Evolutionary conservation across 805 yeast species (phyloP), one percentile per base, ranked within the genome.

Genomic region (Candida hispaniensis): DNA sequence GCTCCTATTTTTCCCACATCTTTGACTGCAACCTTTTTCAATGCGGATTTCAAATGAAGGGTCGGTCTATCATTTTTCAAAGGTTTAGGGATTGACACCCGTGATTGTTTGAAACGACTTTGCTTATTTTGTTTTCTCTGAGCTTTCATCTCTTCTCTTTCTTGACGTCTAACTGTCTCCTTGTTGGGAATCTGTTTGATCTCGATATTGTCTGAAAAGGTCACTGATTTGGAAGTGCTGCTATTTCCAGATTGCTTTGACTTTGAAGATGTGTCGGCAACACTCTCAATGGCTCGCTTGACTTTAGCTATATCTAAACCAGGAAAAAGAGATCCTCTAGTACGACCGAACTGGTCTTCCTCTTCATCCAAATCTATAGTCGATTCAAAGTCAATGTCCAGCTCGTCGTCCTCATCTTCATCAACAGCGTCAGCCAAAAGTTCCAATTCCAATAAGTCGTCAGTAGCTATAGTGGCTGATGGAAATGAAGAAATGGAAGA

Each of bases 151-250:
- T 32, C 36, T 28, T 32, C 28, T 2, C 28, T 20, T 7, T 32
- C 36, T 23, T 32, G 36, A 21, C 13, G 23, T 18, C 18, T 23
- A 23, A 32, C 24, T 13, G 36, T 32, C 13, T 32, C 36, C 28
- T 32, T 32, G 22, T 32, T 32, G 12, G 36, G 36, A n/a, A 32
- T 32, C 5, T 28, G 28, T 10, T 32, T 32, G 23, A 32, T 32
- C 4, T 32, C 28, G 1, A 32, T 27, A 12, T 24, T 17, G 23
- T 32, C 24, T n/a, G 36, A 32, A 11, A 32, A 32, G 2, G 36
- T 18, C 7, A 32, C 36, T 4, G 36, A 32, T 18, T 32, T 32
- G 9, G 27, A 18, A n/a, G n/a, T n/a, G n/a, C n/a, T n/a, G n/a
- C n/a, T n/a, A n/a, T 23, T 23, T 2, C 27, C 17, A 2, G 36